Base-by-base conservation (phyloP, 1,139 yeast species). In the Yamadazyma atlantica region DNA sequence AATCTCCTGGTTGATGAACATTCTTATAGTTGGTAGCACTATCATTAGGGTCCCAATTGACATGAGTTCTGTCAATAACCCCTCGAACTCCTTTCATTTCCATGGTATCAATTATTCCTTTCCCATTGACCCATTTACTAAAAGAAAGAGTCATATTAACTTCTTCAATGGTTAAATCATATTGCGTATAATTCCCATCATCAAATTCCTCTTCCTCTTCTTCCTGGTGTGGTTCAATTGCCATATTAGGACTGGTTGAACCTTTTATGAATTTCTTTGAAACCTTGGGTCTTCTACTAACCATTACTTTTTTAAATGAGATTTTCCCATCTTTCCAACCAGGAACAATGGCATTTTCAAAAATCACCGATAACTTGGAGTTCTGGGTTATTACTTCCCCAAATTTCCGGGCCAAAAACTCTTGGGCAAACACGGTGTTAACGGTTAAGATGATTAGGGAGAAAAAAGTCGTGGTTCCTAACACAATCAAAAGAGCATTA, bases 131-230 rank as follows among this genome's bases (percentile, higher is more conserved):
- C 95, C 97, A 92, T 53, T 88, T 86, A 39, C 78, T 71, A 47
- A 92, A 78, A 7, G 95, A 85, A 15, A 92, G 66, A 0, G 95
- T 82, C 1, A 92, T 78, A 38, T 84, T 83, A 6, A 90, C 84
- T 44, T 85, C 87, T 45, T 90, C 96, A 17, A 92, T 84, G 0
- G 95, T 87, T 27, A 92, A 60, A 59, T 92, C 98, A 58, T 85
- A 92, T 55, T 92, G 98, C 0, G 98, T 90, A 57, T 90, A 92
- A 58, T 92, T 92, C 0, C 97, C 97, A 55, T 88, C 95, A 50
- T 90, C 67, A 17, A 66, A 57, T 11, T 49, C 71, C 21, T 58
- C 60, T 10, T 49, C 55, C 12, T 46, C 55, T 3, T 42, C 42
- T 8, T 33, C 18, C 9, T 37, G 38, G 10, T 30, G 9, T 19